Conservation (phyloP, 768 basidiomycete species). For the Scleroderma bovista region DNA sequence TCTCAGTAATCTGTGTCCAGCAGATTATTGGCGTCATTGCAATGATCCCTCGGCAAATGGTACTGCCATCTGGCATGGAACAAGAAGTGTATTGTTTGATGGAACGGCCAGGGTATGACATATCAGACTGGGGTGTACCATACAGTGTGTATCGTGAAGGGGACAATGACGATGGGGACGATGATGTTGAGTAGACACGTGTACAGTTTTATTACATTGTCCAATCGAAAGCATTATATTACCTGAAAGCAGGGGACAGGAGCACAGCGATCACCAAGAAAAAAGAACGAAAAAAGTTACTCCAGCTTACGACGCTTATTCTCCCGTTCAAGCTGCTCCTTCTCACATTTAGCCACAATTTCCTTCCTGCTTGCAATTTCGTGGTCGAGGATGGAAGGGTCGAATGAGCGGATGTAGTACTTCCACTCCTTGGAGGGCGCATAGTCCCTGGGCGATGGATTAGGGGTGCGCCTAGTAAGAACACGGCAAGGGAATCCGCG, state of each 20-base stretch:
- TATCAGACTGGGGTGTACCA: not conserved
- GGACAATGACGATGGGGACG: not conserved
- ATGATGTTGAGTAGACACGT: not conserved
- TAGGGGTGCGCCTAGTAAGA: too few relatives aligned
- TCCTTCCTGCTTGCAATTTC: too few relatives aligned
- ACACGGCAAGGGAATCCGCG: too few relatives aligned
- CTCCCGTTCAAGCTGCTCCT: too few relatives aligned
- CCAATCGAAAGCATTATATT: not conserved
- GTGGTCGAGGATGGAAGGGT: too few relatives aligned
- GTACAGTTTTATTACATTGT: too few relatives aligned
- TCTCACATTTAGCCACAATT: too few relatives aligned
- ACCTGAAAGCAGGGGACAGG: not conserved
- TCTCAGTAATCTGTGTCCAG: conserved; percentile 1
- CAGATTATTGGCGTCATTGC: not conserved
- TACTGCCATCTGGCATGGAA: not conserved
- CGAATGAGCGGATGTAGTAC: too few relatives aligned
- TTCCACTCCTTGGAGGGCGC: too few relatives aligned
- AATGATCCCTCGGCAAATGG: conserved; percentile 2
- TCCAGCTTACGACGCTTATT: too few relatives aligned
- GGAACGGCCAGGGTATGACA: conserved; percentile 4
- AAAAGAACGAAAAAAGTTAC: too few relatives aligned
- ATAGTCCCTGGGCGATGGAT: not conserved
- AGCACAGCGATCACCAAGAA: not conserved
- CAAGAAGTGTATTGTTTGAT: not conserved
- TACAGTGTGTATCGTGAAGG: not conserved